Evolutionary conservation across 176 grass and related monocot genomes (phyloP), one percentile per base, ranked within the genome.

Genomic region (Luzula sylvatica): DNA sequence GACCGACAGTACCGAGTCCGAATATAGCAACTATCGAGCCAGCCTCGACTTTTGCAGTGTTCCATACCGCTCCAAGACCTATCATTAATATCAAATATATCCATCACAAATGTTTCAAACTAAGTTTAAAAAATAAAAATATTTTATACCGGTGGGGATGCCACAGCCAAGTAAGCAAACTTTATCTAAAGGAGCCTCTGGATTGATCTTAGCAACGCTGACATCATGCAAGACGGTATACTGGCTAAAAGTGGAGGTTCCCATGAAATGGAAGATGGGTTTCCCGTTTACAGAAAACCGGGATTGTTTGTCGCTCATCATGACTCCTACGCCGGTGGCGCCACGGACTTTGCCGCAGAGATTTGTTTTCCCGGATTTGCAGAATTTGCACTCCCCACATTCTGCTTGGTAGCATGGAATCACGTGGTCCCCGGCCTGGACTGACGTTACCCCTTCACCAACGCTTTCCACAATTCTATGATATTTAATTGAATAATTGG

Each of bases 41-140:
- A 30, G 71, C 40, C 55, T 98, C 92, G 58, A 98, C 92, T 70
- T 98, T 98, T 56, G 92, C 92, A 17, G 92, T 83, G 74, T 98
- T 98, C 92, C 92, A 98, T 23, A 83, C 92, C 47, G 85, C 92
- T 72, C 92, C 92, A 77, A 98, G 92, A 55, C 92, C 92, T 98
- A 55, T 11, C 9, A 68, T 16, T 7, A 44, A 57, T 59, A 49
- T 8, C 21, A 35, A 42, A 46, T 30, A 45, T 35, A 35, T 35
- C 5, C 5, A 35, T 7, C 30, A 35, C 30, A 7, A 35, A 35
- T 1, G 5, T 32, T 35, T 9, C 30, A 7, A 35, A 1, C 5
- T 35, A 35, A 32, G 29, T 32, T 32, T 32, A 32, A 4, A 32
- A 1, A 35, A 35, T 1, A 35, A 35, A 1, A 35, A 35, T 1